These are phyloP conservation scores for Chondrus crispus DNA, from an alignment of 23 red algal genomes.

Conservation along the genomic window DNA sequence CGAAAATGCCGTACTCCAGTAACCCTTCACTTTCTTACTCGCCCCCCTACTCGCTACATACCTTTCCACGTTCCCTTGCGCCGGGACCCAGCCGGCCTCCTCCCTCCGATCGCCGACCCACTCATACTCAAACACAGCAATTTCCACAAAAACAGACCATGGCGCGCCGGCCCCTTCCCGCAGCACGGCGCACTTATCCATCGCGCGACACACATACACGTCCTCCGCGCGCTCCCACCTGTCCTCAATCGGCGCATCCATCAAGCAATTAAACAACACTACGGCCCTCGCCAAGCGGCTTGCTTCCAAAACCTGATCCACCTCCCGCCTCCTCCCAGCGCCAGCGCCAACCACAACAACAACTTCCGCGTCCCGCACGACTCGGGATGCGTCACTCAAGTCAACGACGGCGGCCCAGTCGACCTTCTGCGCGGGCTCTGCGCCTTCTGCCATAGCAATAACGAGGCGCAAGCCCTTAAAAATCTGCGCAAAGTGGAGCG, in stretches of 20 bases:
- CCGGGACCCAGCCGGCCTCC: conserved; percentile 7
- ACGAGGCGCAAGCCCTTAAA: conserved; percentile 45
- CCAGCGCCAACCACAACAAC: not conserved
- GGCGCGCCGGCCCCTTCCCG: not conserved
- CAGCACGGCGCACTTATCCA: conserved; percentile 51
- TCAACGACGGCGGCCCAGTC: conserved; percentile 1
- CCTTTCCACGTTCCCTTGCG: not conserved
- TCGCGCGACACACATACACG: conserved; percentile 40
- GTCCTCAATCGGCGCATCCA: conserved; percentile 13
- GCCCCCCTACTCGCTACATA: conserved; percentile 19
- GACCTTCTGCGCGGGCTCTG: not conserved
- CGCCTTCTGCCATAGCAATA: not conserved
- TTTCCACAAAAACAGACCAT: conserved; percentile 62
- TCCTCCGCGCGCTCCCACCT: not conserved
- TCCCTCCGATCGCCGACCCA: conserved; percentile 28
- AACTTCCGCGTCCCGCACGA: not conserved
- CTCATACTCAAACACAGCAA: conserved; percentile 73
- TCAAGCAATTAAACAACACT: conserved; percentile 50
- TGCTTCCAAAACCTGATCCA: not conserved
- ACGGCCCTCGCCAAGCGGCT: conserved; percentile 2
- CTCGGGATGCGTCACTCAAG: not conserved
- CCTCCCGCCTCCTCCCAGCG: not conserved
- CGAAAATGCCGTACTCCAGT: conserved; percentile 21
- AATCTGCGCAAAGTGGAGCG: conserved; percentile 47
- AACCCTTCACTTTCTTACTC: conserved; percentile 15